phyloP scores from a whole-genome alignment of 306 rosid species.

The Heteromeles arbutifolia region DNA sequence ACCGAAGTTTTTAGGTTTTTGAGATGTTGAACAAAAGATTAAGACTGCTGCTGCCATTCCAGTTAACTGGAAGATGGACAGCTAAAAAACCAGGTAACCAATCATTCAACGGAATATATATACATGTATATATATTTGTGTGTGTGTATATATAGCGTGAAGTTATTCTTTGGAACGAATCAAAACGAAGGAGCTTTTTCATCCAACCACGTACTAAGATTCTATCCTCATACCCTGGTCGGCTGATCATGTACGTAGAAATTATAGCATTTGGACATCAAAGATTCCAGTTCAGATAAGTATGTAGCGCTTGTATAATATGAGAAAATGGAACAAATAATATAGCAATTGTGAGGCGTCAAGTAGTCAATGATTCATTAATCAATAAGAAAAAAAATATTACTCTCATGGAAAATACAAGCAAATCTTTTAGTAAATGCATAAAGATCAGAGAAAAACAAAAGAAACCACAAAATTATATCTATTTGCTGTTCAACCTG shows the following conservation, averaged over 20 bases:
- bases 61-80: background rate
- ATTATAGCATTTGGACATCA: background rate
- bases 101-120: background rate
- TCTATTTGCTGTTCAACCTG: background rate
- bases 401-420: constrained; percentile 3
- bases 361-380: background rate
- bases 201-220: background rate
- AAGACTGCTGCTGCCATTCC: background rate
- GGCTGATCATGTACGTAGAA: background rate
- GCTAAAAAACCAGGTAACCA: too few relatives aligned
- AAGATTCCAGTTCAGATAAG: background rate
- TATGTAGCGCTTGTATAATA: background rate
- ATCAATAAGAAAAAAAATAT: background rate
- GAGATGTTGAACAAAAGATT: background rate
- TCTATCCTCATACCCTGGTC: background rate
- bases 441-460: background rate
- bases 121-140: background rate
- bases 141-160: background rate
- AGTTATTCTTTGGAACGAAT: background rate
- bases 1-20: background rate
- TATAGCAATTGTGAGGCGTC: background rate
- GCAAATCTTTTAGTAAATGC: background rate
- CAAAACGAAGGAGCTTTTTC: background rate
- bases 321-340: background rate
- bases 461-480: background rate